Evolutionary conservation across 108 stramenopile genomes (phyloP), one percentile per base, ranked within the genome.

Genomic region (Craspedostauros australis): DNA sequence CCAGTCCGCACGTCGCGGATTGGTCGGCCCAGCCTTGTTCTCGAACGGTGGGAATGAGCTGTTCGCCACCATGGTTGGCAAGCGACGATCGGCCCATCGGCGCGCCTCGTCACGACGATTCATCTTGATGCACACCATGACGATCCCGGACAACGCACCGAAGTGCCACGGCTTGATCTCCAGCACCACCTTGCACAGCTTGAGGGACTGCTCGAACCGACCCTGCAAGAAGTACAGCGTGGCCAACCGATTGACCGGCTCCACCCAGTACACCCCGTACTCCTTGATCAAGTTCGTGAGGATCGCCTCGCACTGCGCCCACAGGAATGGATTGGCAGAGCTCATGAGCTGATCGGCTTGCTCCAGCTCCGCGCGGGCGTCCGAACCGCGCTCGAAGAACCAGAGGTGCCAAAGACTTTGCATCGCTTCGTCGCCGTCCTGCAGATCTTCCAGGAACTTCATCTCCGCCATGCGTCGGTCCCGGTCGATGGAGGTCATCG

Each of bases 111-210:
- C 53, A 29, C 41, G 22, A 57, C 88, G 80, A 14, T 60, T 63
- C 58, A 81, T 32, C 4, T 53, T 50, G 1, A 69, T 44, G 52
- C 71, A 83, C 6, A 85, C 72, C 66, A 83, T 65, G 43, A 85
- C 78, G 28, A 92, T 72, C 4, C 79, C 79, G 0, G 70, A 73
- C 29, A 92, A 61, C 7, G 90, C 90, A 20, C 86, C 90, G 40
- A 92, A 66, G 39, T 92, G 90, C 80, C 84, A 85, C 0, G 86
- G 86, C 33, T 88, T 92, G 20, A 76, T 46, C 16, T 52, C 38
- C 24, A 92, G 42, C 19, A 92, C 80, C 22, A 72, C 34, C 47
- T 82, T 60, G 38, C 78, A 78, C 44, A 82, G 57, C 26, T 53
- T 33, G 46, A 73, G 69, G 37, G 78, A 70, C 47, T 80, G 76